A percentile compares a stretch with the other conserved stretches of the same genome.
Evolutionary conservation across 2,329 filamentous ascomycete genomes (phyloP).

Genomic region (Alternaria triticina): DNA sequence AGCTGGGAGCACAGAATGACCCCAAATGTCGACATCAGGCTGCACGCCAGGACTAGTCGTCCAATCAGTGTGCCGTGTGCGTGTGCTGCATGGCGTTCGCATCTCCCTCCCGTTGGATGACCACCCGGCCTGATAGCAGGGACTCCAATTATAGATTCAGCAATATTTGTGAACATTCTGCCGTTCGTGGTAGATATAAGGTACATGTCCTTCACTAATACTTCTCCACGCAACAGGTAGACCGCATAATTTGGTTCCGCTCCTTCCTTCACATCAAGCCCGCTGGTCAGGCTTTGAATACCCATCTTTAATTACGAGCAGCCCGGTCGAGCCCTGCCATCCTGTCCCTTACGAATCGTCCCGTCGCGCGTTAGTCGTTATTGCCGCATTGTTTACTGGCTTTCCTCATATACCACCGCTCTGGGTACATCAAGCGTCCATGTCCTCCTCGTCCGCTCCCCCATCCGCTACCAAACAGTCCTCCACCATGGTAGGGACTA

Average conservation of each 20-base stretch:
- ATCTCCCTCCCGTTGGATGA: conserved; percentile 37
- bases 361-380: conserved; percentile 50
- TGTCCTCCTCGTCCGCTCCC: conserved; percentile 56
- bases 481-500: conserved; percentile 58
- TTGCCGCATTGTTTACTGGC: conserved; percentile 51
- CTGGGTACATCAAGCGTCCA: conserved; percentile 54
- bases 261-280: conserved; percentile 50
- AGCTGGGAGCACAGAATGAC: conserved; percentile 42
- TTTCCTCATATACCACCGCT: conserved; percentile 46
- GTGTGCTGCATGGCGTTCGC: conserved; percentile 36
- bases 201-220: conserved; percentile 48
- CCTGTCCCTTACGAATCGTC: conserved; percentile 52
- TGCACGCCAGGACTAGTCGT: conserved; percentile 30
- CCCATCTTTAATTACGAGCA: conserved; percentile 55
- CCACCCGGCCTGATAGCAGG: conserved; percentile 32
- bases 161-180: conserved; percentile 49
- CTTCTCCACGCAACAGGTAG: conserved; percentile 41
- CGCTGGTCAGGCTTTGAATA: conserved; percentile 58
- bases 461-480: conserved; percentile 50
- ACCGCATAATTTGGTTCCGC: conserved; percentile 57
- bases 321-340: conserved; percentile 49
- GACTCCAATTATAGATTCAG: conserved; percentile 58
- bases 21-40: conserved; percentile 42
- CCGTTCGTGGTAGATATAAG: conserved; percentile 55
- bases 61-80: conserved; percentile 37